Evolutionary conservation across 2,329 filamentous ascomycete genomes (phyloP), one percentile per base, ranked within the genome.

Genomic region (Monilinia vaccinii-corymbosi): DNA sequence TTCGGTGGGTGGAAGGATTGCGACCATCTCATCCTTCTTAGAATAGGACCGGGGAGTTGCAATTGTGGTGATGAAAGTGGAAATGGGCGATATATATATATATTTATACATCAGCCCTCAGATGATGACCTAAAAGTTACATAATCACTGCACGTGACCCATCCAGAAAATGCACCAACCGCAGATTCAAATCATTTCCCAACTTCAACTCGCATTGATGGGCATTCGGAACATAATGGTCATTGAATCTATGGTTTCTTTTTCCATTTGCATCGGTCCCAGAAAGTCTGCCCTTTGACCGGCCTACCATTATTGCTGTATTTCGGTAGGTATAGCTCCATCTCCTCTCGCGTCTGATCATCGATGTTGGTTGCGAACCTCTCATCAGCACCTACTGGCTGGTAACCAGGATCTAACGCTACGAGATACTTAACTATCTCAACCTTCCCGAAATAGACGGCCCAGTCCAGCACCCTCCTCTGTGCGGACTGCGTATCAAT

Each of bases 401-500:
- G 49, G 28, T 59, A 59, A 3, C 9, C 44, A 23, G 49, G 49
- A 21, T 55, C 31, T 18, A 55, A 45, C 9, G 44, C 49, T 34
- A 53, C 21, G 31, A 59, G 49, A 38, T 59, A 47, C 14, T 45
- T 47, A 14, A 59, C 50, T 45, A 55, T 23, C 31, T 59, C 57
- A 31, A 55, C 21, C 21, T 44, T 59, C 23, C 57, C 57, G 49
- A 31, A 59, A 32, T 55, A 59, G 32, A 59, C 36, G 10, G 49
- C 57, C 57, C 49, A 55, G 32, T 59, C 49, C n/a, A 59, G 13
- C 14, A 59, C 57, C 11, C 38, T 34, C 13, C 57, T 52, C n/a
- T 55, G 25, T n/a, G 57, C 42, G 28, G 50, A 53, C 28, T 44
- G 47, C 16, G 38, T 36, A 7, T 51, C 48, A 18, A 34, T n/a